phyloP scores from a whole-genome alignment of 108 stramenopile genomes.

The Skeletonema marinoi region DNA sequence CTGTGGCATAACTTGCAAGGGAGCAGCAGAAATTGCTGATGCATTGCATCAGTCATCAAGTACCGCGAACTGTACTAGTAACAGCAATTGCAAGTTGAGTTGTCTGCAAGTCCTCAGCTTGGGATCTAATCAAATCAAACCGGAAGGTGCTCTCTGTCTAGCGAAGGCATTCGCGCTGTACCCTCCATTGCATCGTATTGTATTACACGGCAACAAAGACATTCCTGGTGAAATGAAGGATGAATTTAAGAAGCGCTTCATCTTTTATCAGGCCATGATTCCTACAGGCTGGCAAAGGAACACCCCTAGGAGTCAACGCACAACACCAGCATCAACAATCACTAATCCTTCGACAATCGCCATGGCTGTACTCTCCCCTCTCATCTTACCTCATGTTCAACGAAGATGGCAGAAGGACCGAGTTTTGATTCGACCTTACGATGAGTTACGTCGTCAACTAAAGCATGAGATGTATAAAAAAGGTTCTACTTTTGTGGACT shows the following conservation, averaged over 20 bases:
- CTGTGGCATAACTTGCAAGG: conserved; percentile 17
- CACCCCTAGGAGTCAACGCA: neutral
- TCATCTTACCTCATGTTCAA: conserved; percentile 10
- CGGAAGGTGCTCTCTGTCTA: conserved; percentile 5
- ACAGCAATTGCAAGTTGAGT: conserved; percentile 5
- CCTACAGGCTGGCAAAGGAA: conserved; percentile 14
- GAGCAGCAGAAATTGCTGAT: conserved; percentile 15
- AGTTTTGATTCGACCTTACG: conserved; percentile 24
- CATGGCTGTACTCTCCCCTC: conserved; percentile 17
- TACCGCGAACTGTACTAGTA: neutral
- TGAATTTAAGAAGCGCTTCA: neutral
- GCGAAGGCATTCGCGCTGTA: conserved; percentile 17
- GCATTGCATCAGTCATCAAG: neutral
- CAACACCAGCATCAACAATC: neutral
- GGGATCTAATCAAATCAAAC: conserved; percentile 29
- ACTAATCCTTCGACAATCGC: neutral
- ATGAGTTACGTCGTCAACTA: conserved; percentile 14
- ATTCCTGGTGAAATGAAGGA: neutral
- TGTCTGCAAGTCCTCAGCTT: conserved; percentile 28
- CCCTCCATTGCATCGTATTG: conserved; percentile 19
- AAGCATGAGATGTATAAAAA: conserved; percentile 13
- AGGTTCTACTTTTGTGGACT: conserved; percentile 10
- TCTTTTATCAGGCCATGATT: conserved; percentile 4
- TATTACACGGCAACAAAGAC: conserved; percentile 20
- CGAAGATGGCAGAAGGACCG: conserved; percentile 22